Conservation (phyloP, 2,329 filamentous ascomycete genomes). For the Claviceps pazoutovae region DNA sequence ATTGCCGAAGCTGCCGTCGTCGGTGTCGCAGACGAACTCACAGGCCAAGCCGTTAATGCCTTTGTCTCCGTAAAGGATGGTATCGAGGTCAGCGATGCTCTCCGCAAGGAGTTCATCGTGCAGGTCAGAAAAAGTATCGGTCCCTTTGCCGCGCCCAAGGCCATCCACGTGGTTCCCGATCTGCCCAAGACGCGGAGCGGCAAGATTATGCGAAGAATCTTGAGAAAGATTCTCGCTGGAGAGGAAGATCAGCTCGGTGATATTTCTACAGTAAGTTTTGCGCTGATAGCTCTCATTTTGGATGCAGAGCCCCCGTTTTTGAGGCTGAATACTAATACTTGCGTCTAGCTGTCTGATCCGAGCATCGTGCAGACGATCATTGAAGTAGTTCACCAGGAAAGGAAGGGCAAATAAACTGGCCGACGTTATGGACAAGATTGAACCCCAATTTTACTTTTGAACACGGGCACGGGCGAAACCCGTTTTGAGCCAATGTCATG, state of each 20-base stretch:
- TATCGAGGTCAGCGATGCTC: conserved; percentile 59
- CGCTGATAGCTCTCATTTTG: no score
- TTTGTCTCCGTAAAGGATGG: conserved; percentile 89
- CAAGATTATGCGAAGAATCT: conserved; percentile 96
- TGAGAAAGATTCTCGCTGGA: conserved; percentile 92
- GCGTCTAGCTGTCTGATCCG: conserved; percentile 66
- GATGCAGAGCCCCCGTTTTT: no score
- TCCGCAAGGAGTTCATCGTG: conserved; percentile 85
- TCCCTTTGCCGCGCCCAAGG: conserved; percentile 92
- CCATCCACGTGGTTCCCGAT: conserved; percentile 79
- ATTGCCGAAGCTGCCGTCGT: conserved; percentile 94
- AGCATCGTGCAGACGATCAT: conserved; percentile 85
- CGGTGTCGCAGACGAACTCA: conserved; percentile 83
- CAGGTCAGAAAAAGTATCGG: conserved; percentile 97
- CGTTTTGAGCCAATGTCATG: not conserved
- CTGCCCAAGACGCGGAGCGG: conserved; percentile 94
- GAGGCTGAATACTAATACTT: not conserved
- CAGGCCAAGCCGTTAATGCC: conserved; percentile 92
- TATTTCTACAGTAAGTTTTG: conserved; percentile 60
- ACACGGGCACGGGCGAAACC: no score
- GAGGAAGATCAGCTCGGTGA: conserved; percentile 97
- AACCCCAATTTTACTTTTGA: no score
- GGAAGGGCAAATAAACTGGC: conserved; percentile 22
- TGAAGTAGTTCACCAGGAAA: conserved; percentile 53
- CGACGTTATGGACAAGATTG: not conserved